Conservation (phyloP, 164 flowering plant genomes). For the Echeveria elegans region DNA sequence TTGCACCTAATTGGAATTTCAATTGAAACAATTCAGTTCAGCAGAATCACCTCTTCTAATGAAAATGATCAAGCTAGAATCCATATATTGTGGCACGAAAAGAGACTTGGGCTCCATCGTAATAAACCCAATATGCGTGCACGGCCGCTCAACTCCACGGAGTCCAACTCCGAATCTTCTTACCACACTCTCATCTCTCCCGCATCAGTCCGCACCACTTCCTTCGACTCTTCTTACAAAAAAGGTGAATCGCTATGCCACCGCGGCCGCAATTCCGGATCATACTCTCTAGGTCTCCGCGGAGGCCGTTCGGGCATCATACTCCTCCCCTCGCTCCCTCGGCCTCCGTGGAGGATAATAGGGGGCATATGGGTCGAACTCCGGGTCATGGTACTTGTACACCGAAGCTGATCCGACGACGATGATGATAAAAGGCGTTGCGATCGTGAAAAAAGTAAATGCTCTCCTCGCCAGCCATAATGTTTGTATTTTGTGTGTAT, state of each 20-base stretch:
- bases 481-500: neutral
- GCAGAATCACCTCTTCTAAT: constrained; percentile 47
- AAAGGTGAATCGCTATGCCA: constrained; percentile 19
- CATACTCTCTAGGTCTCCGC: constrained; percentile 8
- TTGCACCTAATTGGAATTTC: too few species aligned
- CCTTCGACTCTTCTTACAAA: constrained; percentile 37
- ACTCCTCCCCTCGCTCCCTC: constrained; percentile 14
- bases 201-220: constrained; percentile 55
- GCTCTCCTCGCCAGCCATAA: neutral
- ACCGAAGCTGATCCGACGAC: neutral
- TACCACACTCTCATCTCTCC: constrained; percentile 72
- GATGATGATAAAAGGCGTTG: too few species aligned
- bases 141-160: constrained; percentile 18
- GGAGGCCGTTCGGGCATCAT: constrained; percentile 12
- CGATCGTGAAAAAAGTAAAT: neutral
- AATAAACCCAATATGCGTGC: constrained; percentile 84
- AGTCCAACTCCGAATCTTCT: constrained; percentile 24
- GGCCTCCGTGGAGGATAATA: neutral
- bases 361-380: neutral
- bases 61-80: constrained; percentile 67
- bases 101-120: constrained; percentile 75
- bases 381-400: constrained; percentile 9
- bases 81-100: constrained; percentile 80
- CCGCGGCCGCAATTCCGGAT: neutral
- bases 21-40: neutral